These are phyloP conservation scores for Aspergillus fumigatiaffinis DNA, from an alignment of 2,329 filamentous ascomycete genomes.

Conservation along the genomic window DNA sequence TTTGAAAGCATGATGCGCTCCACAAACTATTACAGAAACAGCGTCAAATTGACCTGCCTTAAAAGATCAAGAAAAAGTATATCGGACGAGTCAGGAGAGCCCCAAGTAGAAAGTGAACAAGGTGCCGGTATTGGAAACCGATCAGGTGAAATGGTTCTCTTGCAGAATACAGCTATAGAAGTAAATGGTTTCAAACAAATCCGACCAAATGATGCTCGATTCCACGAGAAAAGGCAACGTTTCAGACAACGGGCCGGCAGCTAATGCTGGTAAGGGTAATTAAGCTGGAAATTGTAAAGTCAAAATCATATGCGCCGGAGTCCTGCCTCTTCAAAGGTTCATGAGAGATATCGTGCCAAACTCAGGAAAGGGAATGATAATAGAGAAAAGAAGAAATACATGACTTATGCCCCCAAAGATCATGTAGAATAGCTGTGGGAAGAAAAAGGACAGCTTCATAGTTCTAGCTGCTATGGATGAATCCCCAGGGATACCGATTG, in stretches of 20 bases:
- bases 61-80: neutral
- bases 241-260: neutral
- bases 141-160: neutral
- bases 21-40: neutral
- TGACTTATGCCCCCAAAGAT: slow-evolving; percentile 12
- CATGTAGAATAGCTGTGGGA: neutral
- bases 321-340: slow-evolving; percentile 16
- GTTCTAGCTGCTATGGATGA: neutral
- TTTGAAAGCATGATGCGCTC: neutral
- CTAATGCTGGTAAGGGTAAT: neutral
- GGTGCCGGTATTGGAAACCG: neutral
- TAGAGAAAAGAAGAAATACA: slow-evolving; percentile 8
- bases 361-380: neutral
- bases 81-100: neutral
- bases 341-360: slow-evolving; percentile 24
- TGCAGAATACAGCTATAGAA: neutral
- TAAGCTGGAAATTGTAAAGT: slow-evolving; percentile 3
- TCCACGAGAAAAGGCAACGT: neutral
- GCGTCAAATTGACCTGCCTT: neutral
- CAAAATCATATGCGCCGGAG: slow-evolving; percentile 13
- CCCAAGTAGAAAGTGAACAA: neutral
- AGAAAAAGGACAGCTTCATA: neutral
- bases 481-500: neutral
- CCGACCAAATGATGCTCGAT: neutral
- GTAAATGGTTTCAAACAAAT: neutral